Base-by-base conservation (phyloP, 345 rosid species). In the Brassica rapa region DNA sequence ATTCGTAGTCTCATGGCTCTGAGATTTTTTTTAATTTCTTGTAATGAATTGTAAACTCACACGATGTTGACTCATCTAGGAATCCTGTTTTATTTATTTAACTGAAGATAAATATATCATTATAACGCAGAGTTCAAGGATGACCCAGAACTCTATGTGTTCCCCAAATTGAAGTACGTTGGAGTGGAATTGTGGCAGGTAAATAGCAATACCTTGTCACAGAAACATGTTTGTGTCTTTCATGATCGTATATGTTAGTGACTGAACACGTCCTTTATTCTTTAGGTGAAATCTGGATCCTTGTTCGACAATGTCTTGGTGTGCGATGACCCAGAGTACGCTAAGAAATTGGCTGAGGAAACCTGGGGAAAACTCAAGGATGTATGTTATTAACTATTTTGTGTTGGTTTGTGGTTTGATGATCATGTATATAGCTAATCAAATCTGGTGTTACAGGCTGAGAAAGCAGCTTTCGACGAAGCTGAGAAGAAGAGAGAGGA, bases 131-230 rank as follows among this genome's bases (percentile, higher is more conserved):
- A 95, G 24, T 95, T 90, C 87, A 95, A 90, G 88, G 98, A 95
- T 80, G 97, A 95, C 66, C 89, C 97, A 19, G 97, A 95, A 2
- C 77, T 93, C 3, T 91, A 95, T 68, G 97, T 95, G 27, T 93
- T 70, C 88, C 98, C 99, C 51, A 86, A 83, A 59, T 80, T 95
- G 96, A 93, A 90, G 82, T 88, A 95, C 77, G 98, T 93, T 25
- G 99, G 99, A 64, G 83, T 95, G 23, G 99, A 95, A 57, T 80
- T 95, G 86, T 95, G 99, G 99, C 99, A 95, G 97, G 98, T 94
- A 85, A 66, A 39, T 4, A 39, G 8, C 25, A 56, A 25, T 1
- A 15, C 41, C 63, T 25, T 53, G 0, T 56, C 61, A 4, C 57
- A 35, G 30, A 21, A 37, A 66, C 30, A 24, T 24, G 1, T 19